Percentiles rank a stretch among this genome's conserved stretches.
phyloP scores from a whole-genome alignment of 2,329 filamentous ascomycete genomes.

The Nannizziopsis barbatae region DNA sequence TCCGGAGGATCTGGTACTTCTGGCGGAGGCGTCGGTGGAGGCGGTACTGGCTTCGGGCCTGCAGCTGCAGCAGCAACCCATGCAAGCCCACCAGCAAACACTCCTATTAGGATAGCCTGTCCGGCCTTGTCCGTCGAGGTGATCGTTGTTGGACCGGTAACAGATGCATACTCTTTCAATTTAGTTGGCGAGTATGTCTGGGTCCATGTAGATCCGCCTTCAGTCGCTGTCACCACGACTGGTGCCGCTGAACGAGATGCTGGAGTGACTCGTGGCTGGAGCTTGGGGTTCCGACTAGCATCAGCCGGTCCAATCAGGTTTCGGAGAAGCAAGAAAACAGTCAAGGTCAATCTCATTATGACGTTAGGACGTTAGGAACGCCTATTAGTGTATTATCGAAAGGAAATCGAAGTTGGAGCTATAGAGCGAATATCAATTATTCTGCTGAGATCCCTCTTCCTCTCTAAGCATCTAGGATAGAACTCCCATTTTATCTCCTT shows the following conservation, averaged over 20 bases:
- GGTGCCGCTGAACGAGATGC: background rate
- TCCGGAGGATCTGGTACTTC: background rate
- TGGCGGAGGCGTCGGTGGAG: conserved; percentile 9
- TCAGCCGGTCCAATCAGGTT: background rate
- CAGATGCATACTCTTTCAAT: conserved; percentile 1
- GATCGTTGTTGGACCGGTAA: conserved; percentile 1
- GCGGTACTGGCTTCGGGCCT: conserved; percentile 3
- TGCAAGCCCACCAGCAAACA: conserved; percentile 6
- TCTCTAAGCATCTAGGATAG: too few species aligned
- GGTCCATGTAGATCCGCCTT: conserved; percentile 1
- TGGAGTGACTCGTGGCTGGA: background rate
- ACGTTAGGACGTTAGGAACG: background rate
- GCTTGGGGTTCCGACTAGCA: background rate
- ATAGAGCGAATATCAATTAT: background rate
- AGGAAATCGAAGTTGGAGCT: background rate
- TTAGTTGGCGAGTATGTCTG: conserved; percentile 4
- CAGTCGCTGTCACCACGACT: conserved; percentile 2
- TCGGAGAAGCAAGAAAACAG: background rate
- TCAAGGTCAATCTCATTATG: conserved; percentile 2
- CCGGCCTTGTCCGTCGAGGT: conserved; percentile 4
- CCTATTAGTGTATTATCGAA: background rate
- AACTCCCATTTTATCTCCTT: too few species aligned
- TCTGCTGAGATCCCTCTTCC: background rate
- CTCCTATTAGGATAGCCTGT: background rate
- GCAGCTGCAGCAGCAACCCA: conserved; percentile 1